Evolutionary conservation across 306 rosid species (phyloP).

Genomic region (Cicer yamashitae): DNA sequence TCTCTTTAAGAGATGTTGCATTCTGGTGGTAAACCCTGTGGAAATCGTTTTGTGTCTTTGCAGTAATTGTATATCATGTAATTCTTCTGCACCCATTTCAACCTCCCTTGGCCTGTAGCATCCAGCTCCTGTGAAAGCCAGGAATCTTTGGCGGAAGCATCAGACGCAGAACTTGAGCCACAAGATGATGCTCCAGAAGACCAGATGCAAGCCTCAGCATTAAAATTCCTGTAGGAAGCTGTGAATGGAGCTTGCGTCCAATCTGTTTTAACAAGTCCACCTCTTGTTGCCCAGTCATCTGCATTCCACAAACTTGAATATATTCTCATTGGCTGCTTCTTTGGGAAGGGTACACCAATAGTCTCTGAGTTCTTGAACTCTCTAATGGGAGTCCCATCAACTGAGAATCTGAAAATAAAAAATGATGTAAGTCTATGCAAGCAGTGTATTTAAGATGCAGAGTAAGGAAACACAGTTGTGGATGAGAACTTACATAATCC

Average conservation of each 20-base stretch:
- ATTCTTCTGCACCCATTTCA: constrained; percentile 63
- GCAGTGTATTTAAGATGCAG: background rate
- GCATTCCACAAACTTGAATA: constrained; percentile 80
- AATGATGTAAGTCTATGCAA: constrained; percentile 10
- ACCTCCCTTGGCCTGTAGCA: too few relatives aligned
- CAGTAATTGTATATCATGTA: constrained; percentile 79
- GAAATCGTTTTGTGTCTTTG: constrained; percentile 58
- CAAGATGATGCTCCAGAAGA: constrained; percentile 63
- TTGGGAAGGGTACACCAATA: constrained; percentile 69
- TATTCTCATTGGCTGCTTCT: constrained; percentile 71
- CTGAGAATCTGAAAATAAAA: constrained; percentile 60
- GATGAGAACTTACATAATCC: constrained; percentile 54
- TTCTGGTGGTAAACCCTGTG: constrained; percentile 68
- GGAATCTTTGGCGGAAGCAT: too few relatives aligned
- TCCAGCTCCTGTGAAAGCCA: too few relatives aligned
- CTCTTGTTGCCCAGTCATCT: constrained; percentile 87
- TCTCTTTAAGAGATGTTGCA: constrained; percentile 46
- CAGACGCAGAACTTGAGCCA: constrained; percentile 39
- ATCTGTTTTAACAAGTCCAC: constrained; percentile 75
- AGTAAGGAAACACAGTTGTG: constrained; percentile 7
- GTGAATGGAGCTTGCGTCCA: constrained; percentile 75
- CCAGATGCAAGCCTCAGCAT: constrained; percentile 63
- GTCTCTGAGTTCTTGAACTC: constrained; percentile 72
- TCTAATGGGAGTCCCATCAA: constrained; percentile 77
- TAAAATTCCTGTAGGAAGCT: constrained; percentile 73